These are phyloP conservation scores for Delonix regia DNA, from an alignment of 306 rosid species.

Conservation along the genomic window DNA sequence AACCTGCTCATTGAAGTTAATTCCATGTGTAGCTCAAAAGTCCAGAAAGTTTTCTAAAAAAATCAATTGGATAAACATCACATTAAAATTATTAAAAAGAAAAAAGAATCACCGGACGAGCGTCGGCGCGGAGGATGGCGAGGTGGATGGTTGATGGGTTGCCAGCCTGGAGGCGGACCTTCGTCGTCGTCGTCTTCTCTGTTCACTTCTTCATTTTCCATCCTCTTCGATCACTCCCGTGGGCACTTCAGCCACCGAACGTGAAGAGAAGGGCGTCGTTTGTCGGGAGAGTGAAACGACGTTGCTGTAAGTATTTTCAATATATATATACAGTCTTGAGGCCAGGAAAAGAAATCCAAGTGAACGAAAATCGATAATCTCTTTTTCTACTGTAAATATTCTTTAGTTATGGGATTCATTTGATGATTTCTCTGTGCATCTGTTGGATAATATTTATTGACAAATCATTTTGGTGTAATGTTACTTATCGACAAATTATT, in stretches of 20 bases:
- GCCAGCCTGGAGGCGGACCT: constrained; percentile 82
- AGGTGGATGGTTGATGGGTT: constrained; percentile 44
- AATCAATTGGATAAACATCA: constrained; percentile 5
- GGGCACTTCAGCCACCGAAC: neutral
- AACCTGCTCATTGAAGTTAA: neutral
- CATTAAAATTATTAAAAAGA: neutral
- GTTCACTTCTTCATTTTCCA: constrained; percentile 37
- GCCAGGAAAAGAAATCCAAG: too few relatives aligned
- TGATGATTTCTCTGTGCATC: too few relatives aligned
- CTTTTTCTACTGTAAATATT: too few relatives aligned
- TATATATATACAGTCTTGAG: too few relatives aligned
- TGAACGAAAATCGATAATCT: too few relatives aligned
- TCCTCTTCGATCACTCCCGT: neutral
- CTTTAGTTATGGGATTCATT: too few relatives aligned
- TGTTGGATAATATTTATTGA: too few relatives aligned
- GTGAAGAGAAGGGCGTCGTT: too few relatives aligned
- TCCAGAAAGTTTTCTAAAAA: neutral
- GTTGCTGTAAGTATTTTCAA: too few relatives aligned
- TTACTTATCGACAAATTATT: too few relatives aligned
- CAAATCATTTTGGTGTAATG: too few relatives aligned
- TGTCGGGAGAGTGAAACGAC: too few relatives aligned
- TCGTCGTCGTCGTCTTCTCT: constrained; percentile 67
- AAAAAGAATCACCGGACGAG: constrained; percentile 47
- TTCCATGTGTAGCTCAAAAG: neutral
- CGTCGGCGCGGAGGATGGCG: constrained; percentile 33